Evolutionary conservation across 2,329 filamentous ascomycete genomes (phyloP), one percentile per base, ranked within the genome.

Genomic region (Juglanconis juglandina): DNA sequence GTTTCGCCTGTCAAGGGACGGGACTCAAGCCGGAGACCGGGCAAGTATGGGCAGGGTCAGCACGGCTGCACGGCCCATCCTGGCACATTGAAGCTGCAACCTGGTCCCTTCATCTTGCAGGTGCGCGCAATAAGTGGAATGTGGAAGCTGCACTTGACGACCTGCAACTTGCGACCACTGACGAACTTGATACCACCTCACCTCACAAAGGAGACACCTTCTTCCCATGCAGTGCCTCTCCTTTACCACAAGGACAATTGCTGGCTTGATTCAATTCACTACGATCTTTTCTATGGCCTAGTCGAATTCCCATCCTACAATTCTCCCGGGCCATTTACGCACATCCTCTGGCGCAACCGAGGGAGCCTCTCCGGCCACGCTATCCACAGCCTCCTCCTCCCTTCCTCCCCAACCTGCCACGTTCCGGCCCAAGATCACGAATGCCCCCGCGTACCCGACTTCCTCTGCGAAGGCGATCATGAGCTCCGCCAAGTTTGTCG

Each of bases 401-500:
- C 10, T 51, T 51, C 32, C 30, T 32, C 32, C 11, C 24, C 8
- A 17, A 24, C 53, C 41, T 32, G 32, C 39, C 52, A 9, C 33
- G 14, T 14, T 32, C 53, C 32, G 37, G 30, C 53, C 32, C 5
- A 33, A 24, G 34, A 39, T 32, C 57, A 63, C 79, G 79, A 73
- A 82, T 82, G 80, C 54, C 61, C 58, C 61, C 54, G 47, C n/a
- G 48, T 41, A 51, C 11, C 35, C 58, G 32, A 41, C 48, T 44
- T 50, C 42, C 37, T 47, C 53, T 34, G 53, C 58, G 73, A 64
- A 66, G 63, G 66, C 86, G 72, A 89, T 86, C 68, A 89, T 96
- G 80, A 96, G 89, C 82, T 98, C 95, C 67, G 88, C 96, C 70
- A 93, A 97, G 69, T 99, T 99, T 73, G 92, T 99, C 69, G 88